Conservation (phyloP, 441 rosid species). For the Pelargonium citronellum region DNA sequence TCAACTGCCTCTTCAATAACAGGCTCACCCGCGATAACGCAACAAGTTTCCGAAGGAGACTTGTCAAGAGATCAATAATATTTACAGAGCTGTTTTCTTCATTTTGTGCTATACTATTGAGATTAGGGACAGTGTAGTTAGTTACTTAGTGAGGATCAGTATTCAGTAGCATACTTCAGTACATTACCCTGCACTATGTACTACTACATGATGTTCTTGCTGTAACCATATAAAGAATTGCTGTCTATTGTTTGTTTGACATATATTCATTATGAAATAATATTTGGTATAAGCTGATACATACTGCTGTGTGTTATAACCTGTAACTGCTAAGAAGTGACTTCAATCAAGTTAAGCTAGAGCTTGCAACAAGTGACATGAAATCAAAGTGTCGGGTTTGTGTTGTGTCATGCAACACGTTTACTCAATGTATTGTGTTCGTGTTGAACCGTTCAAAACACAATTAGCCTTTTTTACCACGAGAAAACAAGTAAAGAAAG, state of each 20-base stretch:
- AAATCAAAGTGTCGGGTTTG: too few relatives aligned
- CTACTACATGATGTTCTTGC: background rate
- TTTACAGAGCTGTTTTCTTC: background rate
- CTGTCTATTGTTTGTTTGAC: background rate
- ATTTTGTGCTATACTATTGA: background rate
- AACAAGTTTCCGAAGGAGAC: slow-evolving; percentile 16
- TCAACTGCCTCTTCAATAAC: slow-evolving; percentile 27
- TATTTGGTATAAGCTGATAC: background rate
- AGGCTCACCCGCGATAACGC: slow-evolving; percentile 21
- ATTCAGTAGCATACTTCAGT: background rate
- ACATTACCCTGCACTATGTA: background rate
- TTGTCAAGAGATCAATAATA: slow-evolving; percentile 18
- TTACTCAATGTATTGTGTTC: too few relatives aligned
- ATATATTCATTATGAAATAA: background rate
- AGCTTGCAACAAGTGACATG: background rate
- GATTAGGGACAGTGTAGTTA: background rate
- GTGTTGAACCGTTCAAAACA: too few relatives aligned
- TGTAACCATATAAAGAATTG: background rate
- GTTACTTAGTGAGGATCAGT: background rate
- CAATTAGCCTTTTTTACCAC: too few relatives aligned
- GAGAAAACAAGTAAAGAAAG: too few relatives aligned
- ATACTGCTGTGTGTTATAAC: too few relatives aligned
- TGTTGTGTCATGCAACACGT: too few relatives aligned
- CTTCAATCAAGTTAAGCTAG: background rate
- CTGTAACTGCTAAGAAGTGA: background rate